Base-by-base conservation (phyloP, 805 yeast species). In the Debaryomyces maramus region DNA sequence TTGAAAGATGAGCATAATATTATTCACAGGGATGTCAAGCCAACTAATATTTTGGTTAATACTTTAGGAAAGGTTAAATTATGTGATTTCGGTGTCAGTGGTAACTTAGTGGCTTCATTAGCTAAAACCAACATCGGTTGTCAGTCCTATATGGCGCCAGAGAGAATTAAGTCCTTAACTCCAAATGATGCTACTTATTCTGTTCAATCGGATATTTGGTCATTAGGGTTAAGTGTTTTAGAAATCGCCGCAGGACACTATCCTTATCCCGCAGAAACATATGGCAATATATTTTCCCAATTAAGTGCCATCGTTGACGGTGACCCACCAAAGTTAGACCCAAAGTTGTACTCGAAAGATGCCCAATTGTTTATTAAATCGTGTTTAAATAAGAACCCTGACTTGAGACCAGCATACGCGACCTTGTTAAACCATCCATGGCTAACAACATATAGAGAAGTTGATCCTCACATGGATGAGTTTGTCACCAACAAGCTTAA, bases 61-160 rank as follows among this genome's bases (percentile, higher is more conserved):
- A 80, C 88, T 2, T 61, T 62, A 29, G 99, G 99, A n/a, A 82
- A 84, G 45, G 85, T 91, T 26, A 91, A 91, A 61, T 70, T 91
- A 20, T 88, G 97, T 68, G 99, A 91, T 65, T 91, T 91, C 63
- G 99, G 99, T 38, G 99, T 91, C 16, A 80, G 89, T 39, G 98
- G 98, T 14, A 91, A 91, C 56, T 69, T 91, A 45, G 98, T 93
- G 16, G 96, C 97, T 2, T 88, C 96, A 0, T 72, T 91, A 52
- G 98, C 98, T 11, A 82, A 88, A 54, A 91, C 99, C 0, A 91
- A 93, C 53, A 88, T 91, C 49, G 99, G 99, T 4, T 91, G 99
- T 64, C 99, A 93, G 65, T 85, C 96, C 1, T 91, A 91, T 63
- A 93, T 93, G 98, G 98, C 98, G 1, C 99, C 99, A 1, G 99